Evolutionary conservation across 345 rosid species (phyloP), one percentile per base, ranked within the genome.

Genomic region (Aegle marmelos): DNA sequence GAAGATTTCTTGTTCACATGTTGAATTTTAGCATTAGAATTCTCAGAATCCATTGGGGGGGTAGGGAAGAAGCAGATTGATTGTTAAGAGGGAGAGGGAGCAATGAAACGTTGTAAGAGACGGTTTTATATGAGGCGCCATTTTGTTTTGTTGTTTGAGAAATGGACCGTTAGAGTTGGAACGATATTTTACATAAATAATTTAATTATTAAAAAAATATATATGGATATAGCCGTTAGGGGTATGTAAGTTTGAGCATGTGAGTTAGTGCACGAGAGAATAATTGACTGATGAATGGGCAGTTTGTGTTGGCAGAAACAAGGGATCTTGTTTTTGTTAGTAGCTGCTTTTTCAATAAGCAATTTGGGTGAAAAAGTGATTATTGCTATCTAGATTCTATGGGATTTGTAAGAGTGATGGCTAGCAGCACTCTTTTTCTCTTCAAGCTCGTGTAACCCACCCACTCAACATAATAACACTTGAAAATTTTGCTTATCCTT

Each of bases 1-100:
- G 98, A 95, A 13, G 97, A 90, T 66, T 87, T 95, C 80, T 88
- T 86, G 81, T 80, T 90, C 2, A 95, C 94, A 14, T 88, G 93
- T 28, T 92, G 94, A 83, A 89, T 90, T 14, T 76, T 72, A 5
- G 73, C 69, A 39, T 72, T 39, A 61, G 79, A 48, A 36, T 9
- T 6, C n/a, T 70, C 74, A 9, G 74, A 50, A n/a, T 68, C 70
- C 80, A 37, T 71, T 66, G 48, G 8, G 33, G 57, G 19, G 71
- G 30, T n/a, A n/a, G n/a, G 25, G 53, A 69, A 30, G 53, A 69
- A 24, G 50, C 50, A 58, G 64, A 62, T 60, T 62, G 65, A 17
- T 17, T 54, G 31, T 57, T 31, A 21, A 56, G 65, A 76, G 45
- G 72, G 75, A 65, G 72, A 68, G 33, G 76, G 1, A 45, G 50